A percentile compares a stretch with the other conserved stretches of the same genome.
Conservation (phyloP, 768 basidiomycete genomes). For the Rhodocollybia butyracea region DNA sequence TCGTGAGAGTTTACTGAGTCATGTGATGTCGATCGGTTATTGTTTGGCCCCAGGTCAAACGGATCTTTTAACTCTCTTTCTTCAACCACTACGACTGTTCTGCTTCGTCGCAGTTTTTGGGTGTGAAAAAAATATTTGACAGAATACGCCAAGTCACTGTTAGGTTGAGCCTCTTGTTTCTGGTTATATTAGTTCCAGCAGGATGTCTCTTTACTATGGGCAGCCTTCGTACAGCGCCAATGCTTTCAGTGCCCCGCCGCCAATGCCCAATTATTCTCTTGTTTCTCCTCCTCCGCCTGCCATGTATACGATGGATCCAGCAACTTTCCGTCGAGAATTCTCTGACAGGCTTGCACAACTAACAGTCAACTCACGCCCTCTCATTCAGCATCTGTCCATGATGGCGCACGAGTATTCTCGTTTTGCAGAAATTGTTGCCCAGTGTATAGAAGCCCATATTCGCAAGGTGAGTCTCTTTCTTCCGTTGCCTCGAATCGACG, state of each 20-base stretch:
- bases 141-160: constrained; percentile 6
- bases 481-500: background rate
- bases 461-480: constrained; percentile 69
- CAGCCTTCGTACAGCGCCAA: constrained; percentile 7
- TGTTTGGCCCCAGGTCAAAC: too few relatives aligned
- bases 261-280: constrained; percentile 40
- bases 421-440: constrained; percentile 75
- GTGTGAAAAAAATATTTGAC: background rate
- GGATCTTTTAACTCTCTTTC: too few relatives aligned
- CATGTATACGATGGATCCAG: constrained; percentile 56
- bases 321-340: constrained; percentile 79
- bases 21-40: too few relatives aligned
- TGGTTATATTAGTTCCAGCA: constrained; percentile 1
- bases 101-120: constrained; percentile 1
- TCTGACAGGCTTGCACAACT: constrained; percentile 70
- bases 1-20: too few relatives aligned
- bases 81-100: constrained; percentile 1
- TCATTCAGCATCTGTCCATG: constrained; percentile 91
- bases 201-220: constrained; percentile 9
- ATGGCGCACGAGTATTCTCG: constrained; percentile 84
- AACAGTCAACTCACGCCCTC: constrained; percentile 90
- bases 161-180: constrained; percentile 1
- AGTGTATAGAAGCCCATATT: constrained; percentile 83
- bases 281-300: constrained; percentile 38
- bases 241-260: constrained; percentile 20